phyloP scores from a whole-genome alignment of 805 yeast genomes.

The Jamesozyma jinghongensis region DNA sequence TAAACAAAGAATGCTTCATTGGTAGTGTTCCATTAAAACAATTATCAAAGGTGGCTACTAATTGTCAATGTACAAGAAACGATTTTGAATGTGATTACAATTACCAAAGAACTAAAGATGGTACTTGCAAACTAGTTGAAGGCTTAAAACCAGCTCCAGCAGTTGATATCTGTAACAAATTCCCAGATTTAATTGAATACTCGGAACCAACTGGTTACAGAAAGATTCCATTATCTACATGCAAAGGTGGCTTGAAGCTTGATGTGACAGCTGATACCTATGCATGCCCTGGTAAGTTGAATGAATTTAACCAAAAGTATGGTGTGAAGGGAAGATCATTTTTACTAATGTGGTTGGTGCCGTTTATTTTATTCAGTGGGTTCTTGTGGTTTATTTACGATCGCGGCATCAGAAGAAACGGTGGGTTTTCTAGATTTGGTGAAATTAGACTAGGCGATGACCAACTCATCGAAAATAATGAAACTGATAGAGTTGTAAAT shows the following conservation, averaged over 20 bases:
- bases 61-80: constrained; percentile 76
- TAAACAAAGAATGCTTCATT: constrained; percentile 53
- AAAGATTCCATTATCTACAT: constrained; percentile 73
- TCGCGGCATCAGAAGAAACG: constrained; percentile 69
- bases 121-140: constrained; percentile 75
- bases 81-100: constrained; percentile 95
- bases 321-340: constrained; percentile 48
- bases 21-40: constrained; percentile 50
- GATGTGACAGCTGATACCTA: constrained; percentile 50
- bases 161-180: constrained; percentile 45
- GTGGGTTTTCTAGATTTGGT: constrained; percentile 70
- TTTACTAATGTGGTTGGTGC: constrained; percentile 46
- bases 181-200: constrained; percentile 52
- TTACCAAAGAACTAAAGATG: constrained; percentile 58
- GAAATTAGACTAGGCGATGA: constrained; percentile 78
- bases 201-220: constrained; percentile 92
- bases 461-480: constrained; percentile 48
- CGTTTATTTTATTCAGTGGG: constrained; percentile 42
- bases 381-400: constrained; percentile 69
- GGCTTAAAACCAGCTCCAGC: constrained; percentile 66
- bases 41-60: constrained; percentile 47
- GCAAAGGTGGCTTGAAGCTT: constrained; percentile 67
- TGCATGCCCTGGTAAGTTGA: constrained; percentile 84
- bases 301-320: constrained; percentile 47
- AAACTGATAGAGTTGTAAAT: constrained; percentile 51